Conservation (phyloP, 306 rosid genomes). For the Prunus armeniaca region DNA sequence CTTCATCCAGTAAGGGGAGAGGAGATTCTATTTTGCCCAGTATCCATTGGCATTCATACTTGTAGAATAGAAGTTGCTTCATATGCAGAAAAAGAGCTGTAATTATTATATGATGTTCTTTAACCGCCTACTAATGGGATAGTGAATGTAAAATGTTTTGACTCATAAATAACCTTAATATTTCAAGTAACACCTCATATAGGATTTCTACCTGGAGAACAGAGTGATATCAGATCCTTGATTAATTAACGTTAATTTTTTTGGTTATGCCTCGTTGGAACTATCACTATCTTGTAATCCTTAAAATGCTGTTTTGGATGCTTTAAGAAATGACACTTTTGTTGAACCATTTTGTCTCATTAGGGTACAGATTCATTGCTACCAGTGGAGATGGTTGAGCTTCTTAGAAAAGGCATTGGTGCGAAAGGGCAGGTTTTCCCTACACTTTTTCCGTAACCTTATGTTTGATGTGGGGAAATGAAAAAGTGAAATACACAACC, state of each 20-base stretch:
- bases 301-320: background rate
- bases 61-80: background rate
- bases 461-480: conserved; percentile 15
- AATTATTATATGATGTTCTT: background rate
- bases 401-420: conserved; percentile 74
- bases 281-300: background rate
- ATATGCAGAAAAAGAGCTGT: background rate
- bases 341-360: conserved; percentile 23
- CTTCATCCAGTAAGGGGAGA: background rate
- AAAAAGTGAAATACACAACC: conserved; percentile 9
- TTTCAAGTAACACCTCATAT: background rate
- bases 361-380: conserved; percentile 56
- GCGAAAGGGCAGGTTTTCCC: conserved; percentile 67
- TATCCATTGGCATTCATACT: background rate
- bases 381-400: conserved; percentile 81
- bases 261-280: background rate
- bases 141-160: background rate
- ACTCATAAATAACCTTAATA: background rate
- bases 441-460: background rate
- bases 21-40: background rate
- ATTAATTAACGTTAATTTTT: background rate
- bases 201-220: background rate
- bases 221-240: background rate
- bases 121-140: background rate
- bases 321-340: background rate